These are phyloP conservation scores for Pulveroboletus ravenelii DNA, from an alignment of 768 basidiomycete genomes.

Conservation along the genomic window DNA sequence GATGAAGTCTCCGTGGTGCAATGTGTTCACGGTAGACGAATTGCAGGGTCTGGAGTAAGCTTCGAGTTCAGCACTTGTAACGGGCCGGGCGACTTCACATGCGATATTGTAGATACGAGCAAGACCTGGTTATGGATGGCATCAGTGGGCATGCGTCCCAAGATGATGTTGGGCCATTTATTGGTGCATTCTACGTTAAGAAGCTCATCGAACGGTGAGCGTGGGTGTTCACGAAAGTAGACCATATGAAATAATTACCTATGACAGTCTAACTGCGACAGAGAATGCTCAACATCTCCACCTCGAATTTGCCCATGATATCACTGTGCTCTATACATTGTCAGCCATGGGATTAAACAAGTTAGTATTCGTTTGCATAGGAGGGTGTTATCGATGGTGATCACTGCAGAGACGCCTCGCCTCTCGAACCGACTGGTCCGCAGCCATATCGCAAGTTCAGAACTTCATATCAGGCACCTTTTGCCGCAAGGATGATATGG, in stretches of 20 bases:
- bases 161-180: slow-evolving; percentile 27
- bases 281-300: slow-evolving; percentile 29
- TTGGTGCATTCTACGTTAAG: slow-evolving; percentile 37
- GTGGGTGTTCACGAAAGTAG: not conserved
- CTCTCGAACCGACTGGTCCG: slow-evolving; percentile 28
- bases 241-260: not conserved
- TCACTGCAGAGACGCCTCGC: slow-evolving; percentile 26
- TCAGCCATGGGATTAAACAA: slow-evolving; percentile 36
- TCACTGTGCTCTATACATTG: slow-evolving; percentile 34
- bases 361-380: slow-evolving; percentile 13
- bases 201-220: slow-evolving; percentile 37
- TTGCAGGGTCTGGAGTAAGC: slow-evolving; percentile 35
- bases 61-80: not conserved
- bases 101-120: slow-evolving; percentile 29
- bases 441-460: slow-evolving; percentile 31
- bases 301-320: slow-evolving; percentile 42
- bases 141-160: slow-evolving; percentile 31
- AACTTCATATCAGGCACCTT: slow-evolving; percentile 37
- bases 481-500: slow-evolving; percentile 41
- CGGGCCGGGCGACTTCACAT: not conserved
- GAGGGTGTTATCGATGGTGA: not conserved
- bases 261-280: slow-evolving; percentile 29
- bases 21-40: slow-evolving; percentile 33
- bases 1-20: slow-evolving; percentile 37
- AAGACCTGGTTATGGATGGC: slow-evolving; percentile 33